Evolutionary conservation across 1,284 basidiomycete species (phyloP), one percentile per base, ranked within the genome.

Genomic region (Veloporphyrellus conicus): DNA sequence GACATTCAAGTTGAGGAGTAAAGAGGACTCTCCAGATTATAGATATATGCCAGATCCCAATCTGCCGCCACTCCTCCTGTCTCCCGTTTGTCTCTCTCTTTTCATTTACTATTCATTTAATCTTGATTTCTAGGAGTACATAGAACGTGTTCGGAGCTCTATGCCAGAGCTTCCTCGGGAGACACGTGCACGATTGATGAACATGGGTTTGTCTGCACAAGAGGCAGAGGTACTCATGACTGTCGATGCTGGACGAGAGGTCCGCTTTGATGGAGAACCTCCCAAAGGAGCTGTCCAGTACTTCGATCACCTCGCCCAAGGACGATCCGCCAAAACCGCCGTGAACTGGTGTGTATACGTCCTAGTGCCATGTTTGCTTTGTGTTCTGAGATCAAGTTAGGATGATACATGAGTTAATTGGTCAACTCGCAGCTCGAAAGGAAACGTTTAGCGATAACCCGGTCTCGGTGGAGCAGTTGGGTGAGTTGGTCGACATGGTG

Each of bases 11-110:
- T 69, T 98, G 49, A 79, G 96, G 35, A 84, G 81, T 39, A 99
- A 99, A 68, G 95, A 97, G 61, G 90, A 93, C 59, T 87, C 92
- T 0, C 89, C 89, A 5, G 95, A 99, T 64, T 99, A 99, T 66
- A 79, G 95, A 7, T 99, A 97, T 71, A 94, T 99, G 92, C 96
- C 96, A 0, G 96, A 99, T 64, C 85, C 92, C 0, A 98, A 99
- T 62, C 70, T 99, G 0, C 91, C 92, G 0, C 81, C 87, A 0
- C 66, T 94, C 5, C 61, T 82, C 22, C 66, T 97, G n/a, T 73
- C 76, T 48, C 63, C 78, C 56, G 87, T 85, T 46, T 36, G 66
- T 45, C 0, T 18, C 18, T 11, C 14, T 11, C 33, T 8, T 47
- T 32, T 38, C 6, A 18, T 33, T 8, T n/a, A n/a, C 16, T 8